phyloP scores from a whole-genome alignment of 192 early-diverging fungal species.

The Backusella parvicylindrica region DNA sequence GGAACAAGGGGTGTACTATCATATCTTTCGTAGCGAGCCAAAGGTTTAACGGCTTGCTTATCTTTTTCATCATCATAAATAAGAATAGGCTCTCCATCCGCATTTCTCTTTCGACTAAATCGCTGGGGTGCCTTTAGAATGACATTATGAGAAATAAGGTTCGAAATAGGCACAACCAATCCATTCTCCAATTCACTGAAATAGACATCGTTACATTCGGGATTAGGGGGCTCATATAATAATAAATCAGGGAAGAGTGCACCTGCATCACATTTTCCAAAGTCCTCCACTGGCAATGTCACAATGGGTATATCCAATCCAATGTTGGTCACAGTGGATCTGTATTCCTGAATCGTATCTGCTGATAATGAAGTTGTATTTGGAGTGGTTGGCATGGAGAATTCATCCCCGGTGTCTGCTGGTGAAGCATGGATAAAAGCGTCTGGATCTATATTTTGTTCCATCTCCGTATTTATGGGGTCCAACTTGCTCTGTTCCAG shows the following conservation, averaged over 20 bases:
- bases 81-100: slow-evolving; percentile 35
- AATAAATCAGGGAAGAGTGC: slow-evolving; percentile 49
- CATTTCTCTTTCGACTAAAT: slow-evolving; percentile 27
- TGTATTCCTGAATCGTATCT: neutral
- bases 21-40: slow-evolving; percentile 44
- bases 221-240: slow-evolving; percentile 49
- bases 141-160: slow-evolving; percentile 21
- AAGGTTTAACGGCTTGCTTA: slow-evolving; percentile 11
- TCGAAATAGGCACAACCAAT: slow-evolving; percentile 49
- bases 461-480: neutral
- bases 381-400: slow-evolving; percentile 4
- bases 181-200: slow-evolving; percentile 54
- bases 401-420: neutral
- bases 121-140: neutral
- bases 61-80: slow-evolving; percentile 18
- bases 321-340: slow-evolving; percentile 19
- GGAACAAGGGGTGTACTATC: slow-evolving; percentile 23
- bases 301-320: slow-evolving; percentile 26
- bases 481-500: neutral
- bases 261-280: slow-evolving; percentile 35
- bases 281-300: slow-evolving; percentile 28
- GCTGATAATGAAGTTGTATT: neutral
- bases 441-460: neutral
- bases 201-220: slow-evolving; percentile 51
- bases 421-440: neutral